Base-by-base conservation (phyloP, 495 filamentous ascomycete species). In the Hamigera avellanea region DNA sequence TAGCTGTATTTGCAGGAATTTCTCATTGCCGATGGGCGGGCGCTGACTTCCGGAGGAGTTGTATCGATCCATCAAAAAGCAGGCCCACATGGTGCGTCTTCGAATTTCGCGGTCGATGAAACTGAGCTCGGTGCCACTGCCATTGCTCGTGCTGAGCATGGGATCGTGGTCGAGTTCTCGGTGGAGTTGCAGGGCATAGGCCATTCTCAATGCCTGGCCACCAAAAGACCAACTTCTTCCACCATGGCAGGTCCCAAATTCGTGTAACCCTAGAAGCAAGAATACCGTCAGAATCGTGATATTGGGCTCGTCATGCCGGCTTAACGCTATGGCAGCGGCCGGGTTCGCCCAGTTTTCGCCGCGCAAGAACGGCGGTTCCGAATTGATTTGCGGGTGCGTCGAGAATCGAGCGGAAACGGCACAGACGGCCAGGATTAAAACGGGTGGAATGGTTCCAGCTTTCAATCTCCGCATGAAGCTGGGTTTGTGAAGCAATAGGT, bases 221-320 rank as follows among this genome's bases (percentile, higher is more conserved):
- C 86, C 86, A 44, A 94, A 73, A 33, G 91, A 84, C 91, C 91
- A 98, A 50, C 86, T 94, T 41, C 88, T 72, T 8, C 91, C 89
- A 41, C 91, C 91, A 53, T 95, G 88, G 52, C 91, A 95, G 29
- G 91, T 95, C 19, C 91, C 91, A 46, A 98, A 95, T 49, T 94
- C 88, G 50, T 98, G 91, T 32, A 98, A 64, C 10, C 88, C 86
- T 32, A 98, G 69, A 12, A 96, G 74, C 13, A 95, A 49, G 36
- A 93, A 77, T 14, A 86, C 86, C 10, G 86, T 93, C 19, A 98
- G 61, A 18, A 91, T 94, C 2, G 88, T 95, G 36, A 98, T 93
- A 48, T 94, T 98, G 0, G 91, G 89, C 56, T 85, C 84, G 56
- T 95, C 88, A 46, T 93, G 95, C 37, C 85, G 72, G 46, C 77